Base-by-base conservation (phyloP, 352 stramenopile species). In the Phytophthora tubulina region DNA sequence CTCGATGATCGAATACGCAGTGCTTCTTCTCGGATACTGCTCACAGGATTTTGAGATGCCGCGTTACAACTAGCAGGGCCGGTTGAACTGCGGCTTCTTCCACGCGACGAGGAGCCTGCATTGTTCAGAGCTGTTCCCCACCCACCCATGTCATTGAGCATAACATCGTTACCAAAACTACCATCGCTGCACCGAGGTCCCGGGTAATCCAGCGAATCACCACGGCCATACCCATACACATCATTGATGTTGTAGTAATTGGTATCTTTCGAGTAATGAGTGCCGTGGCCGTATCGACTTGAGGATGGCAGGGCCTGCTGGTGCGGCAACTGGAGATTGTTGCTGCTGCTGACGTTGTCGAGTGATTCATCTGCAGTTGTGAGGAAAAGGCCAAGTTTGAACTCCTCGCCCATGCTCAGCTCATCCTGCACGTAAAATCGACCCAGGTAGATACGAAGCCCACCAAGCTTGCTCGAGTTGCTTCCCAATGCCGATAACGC, bases 351-450 rank as follows among this genome's bases (percentile, higher is more conserved):
- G 32, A 73, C 62, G 30, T 72, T 80, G 46, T 75, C 73, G 13
- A 60, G 52, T 3, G 75, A 77, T 4, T 83, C 75, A 35, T 83
- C 52, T 33, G 79, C 80, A 4, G 83, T 90, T 17, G 84, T 89
- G 3, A 94, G 59, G 17, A 92, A 80, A n/a, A 94, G 61, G 4
- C 86, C 86, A 44, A 92, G 82, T 52, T 94, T 92, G 50, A 91
- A 94, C 53, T 92, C 85, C 39, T 92, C 84, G n/a, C 82, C 80
- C 63, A 84, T 78, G 31, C 90, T 80, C 9, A 80, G 48, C 21
- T 93, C 85, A 44, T 91, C 85, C 21, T 88, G 78, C 2, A 91
- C 78, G 73, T 93, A 93, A 49, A 95, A 95, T 8, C 85, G 79
- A 9, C 88, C 88, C 0, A 95, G 70, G 38, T 91, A 89, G 31